Evolutionary conservation across 441 rosid genomes (phyloP), one percentile per base, ranked within the genome.

Genomic region (Populus tomentosa): DNA sequence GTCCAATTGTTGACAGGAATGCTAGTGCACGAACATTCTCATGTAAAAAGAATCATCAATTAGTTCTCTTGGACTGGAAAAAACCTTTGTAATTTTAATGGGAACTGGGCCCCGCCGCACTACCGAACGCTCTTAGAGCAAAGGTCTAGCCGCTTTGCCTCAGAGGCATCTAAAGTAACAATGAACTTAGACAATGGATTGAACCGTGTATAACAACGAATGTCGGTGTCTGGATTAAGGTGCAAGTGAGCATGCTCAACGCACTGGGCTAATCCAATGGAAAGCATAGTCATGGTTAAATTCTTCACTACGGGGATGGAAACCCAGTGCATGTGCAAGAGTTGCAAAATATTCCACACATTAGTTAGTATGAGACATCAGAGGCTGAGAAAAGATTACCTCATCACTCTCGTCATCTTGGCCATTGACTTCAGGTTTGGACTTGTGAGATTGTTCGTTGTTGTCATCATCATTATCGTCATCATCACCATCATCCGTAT

Each of bases 391-490:
- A 62, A 21, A 38, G 72, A 56, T 59, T 64, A 86, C 95, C 89
- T 88, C 95, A 26, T 74, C 89, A 26, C 88, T 87, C 26, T 78
- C 72, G 24, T 86, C 92, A 70, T 85, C 88, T 10, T 23, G 65
- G 28, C 26, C 65, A 50, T 87, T 82, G 46, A 87, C 92, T 81
- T 89, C 91, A 1, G 90, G 86, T n/a, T 81, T 81, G 0, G 94
- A 89, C 85, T 84, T 85, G 77, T 88, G 96, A 18, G 98, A 90
- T 77, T 89, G 95, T 13, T 73, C 94, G 7, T 86, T 88, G 1
- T 86, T 92, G 32, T 87, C 81, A n/a, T 84, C 50, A 1, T 40
- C 50, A 10, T 40, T 40, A 40, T 8, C 28, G 0, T 62, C 65
- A 10, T 4, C 95, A 78, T 24, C 61, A 59, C 38, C n/a, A 18